These are phyloP conservation scores for Singerocomus inundabilis DNA, from an alignment of 1,284 basidiomycete genomes.

Conservation along the genomic window DNA sequence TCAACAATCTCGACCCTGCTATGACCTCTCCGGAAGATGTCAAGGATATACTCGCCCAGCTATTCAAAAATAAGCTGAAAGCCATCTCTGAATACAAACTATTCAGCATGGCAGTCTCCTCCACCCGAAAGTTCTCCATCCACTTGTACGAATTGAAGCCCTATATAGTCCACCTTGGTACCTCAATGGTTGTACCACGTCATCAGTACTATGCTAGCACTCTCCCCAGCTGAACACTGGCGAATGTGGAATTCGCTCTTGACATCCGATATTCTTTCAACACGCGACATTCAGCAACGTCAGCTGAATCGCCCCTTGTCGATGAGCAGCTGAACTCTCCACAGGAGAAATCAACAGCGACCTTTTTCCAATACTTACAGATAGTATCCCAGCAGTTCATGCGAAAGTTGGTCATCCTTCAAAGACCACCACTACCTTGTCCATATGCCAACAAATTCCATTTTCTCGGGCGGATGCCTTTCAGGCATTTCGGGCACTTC, in stretches of 20 bases:
- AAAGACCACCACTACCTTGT: constrained; percentile 21
- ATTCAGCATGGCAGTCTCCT: constrained; percentile 46
- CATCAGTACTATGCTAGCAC: constrained; percentile 40
- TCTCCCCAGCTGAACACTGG: constrained; percentile 41
- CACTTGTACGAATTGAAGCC: constrained; percentile 38
- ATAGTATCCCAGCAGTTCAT: constrained; percentile 55
- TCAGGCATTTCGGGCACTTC: no score
- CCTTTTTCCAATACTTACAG: constrained; percentile 61
- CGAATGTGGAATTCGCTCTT: constrained; percentile 61
- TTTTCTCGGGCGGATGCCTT: constrained; percentile 51
- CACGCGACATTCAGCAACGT: constrained; percentile 49
- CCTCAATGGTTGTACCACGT: constrained; percentile 52
- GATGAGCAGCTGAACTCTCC: constrained; percentile 61
- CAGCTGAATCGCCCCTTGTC: constrained; percentile 50
- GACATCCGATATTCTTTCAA: constrained; percentile 54
- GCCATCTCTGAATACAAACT: constrained; percentile 59
- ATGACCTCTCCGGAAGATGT: constrained; percentile 37
- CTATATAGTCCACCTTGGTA: constrained; percentile 50
- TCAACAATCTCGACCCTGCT: constrained; percentile 22
- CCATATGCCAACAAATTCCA: background rate
- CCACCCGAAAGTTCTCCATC: constrained; percentile 45
- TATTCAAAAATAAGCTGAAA: constrained; percentile 49
- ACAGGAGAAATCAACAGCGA: constrained; percentile 45
- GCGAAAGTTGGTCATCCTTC: constrained; percentile 55
- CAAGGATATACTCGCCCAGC: constrained; percentile 39